phyloP scores from a whole-genome alignment of 1,284 basidiomycete species.

The Puccinia triticina region DNA sequence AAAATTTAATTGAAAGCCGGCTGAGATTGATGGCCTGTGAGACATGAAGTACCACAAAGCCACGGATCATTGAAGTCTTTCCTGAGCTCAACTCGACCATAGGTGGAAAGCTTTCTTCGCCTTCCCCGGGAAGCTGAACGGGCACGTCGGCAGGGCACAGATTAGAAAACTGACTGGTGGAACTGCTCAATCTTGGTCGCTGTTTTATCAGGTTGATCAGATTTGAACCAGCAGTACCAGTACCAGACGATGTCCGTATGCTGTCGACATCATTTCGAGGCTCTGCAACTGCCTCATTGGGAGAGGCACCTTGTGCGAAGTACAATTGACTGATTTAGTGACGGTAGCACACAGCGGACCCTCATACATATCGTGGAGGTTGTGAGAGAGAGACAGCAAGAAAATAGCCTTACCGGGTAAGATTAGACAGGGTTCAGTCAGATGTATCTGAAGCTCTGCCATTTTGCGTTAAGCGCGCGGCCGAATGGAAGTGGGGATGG shows the following conservation, averaged over 20 bases:
- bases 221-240: neutral
- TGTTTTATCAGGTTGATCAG: slow-evolving; percentile 13
- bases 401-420: slow-evolving; percentile 21
- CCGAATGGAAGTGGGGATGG: slow-evolving; percentile 1
- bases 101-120: neutral
- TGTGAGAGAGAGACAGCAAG: too few relatives aligned
- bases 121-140: neutral
- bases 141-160: neutral
- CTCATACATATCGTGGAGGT: too few relatives aligned
- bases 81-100: neutral
- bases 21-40: slow-evolving; percentile 29
- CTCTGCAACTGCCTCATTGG: slow-evolving; percentile 10
- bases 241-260: neutral
- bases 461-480: neutral
- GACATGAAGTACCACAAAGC: slow-evolving; percentile 24
- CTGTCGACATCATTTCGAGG: slow-evolving; percentile 6
- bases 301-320: neutral
- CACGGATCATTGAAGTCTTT: slow-evolving; percentile 23
- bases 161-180: slow-evolving; percentile 16
- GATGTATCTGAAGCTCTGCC: slow-evolving; percentile 10
- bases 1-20: slow-evolving; percentile 7
- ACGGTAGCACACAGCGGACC: neutral
- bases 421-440: slow-evolving; percentile 13
- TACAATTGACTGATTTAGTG: neutral
- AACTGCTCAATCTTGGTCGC: slow-evolving; percentile 8